Base-by-base conservation (phyloP, 345 rosid genomes). In the thale cress (Arabidopsis thaliana) region DNA sequence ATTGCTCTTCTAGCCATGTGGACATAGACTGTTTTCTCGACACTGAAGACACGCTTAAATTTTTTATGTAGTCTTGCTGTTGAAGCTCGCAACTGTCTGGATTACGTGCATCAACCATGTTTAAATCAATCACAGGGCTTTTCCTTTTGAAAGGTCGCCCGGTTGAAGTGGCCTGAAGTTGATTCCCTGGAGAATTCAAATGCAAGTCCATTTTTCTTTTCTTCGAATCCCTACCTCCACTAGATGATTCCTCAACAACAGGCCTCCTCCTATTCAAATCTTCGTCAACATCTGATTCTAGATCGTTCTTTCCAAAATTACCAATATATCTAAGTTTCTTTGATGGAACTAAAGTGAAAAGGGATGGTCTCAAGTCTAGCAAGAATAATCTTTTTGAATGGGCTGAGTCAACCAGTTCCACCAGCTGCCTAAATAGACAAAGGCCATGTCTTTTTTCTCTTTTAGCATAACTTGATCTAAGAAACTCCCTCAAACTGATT, bases 381-480 rank as follows among this genome's bases (percentile, higher is more conserved):
- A 91, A 84, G 49, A 74, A 79, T 44, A 80, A 70, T 9, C 90
- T 89, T 81, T 87, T 89, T 5, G 87, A 84, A 55, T 88, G 97
- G 16, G 88, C 86, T 9, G 72, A 82, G 77, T 86, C 86, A 76
- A 89, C 89, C 49, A 91, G 72, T 84, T 88, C 87, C 70, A 87
- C 87, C 64, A 87, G 84, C 81, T 84, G 89, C 84, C 79, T 86
- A 74, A 91, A 87, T 50, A 91, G 38, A 60, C 33, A 73, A 76
- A 88, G 64, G 62, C 84, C 69, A 50, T 83, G 82, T 36, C 52
- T 63, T 68, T 81, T 88, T 67, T 86, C 82, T 44, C 84, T 74
- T 76, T 73, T 81, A 59, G 45, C 44, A 52, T 48, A 48, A 73
- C 84, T 83, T 6, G 80, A 76, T 79, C 78, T 76, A 75, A 88